These are phyloP conservation scores for Trametes villosa DNA, from an alignment of 768 basidiomycete species.

Conservation along the genomic window DNA sequence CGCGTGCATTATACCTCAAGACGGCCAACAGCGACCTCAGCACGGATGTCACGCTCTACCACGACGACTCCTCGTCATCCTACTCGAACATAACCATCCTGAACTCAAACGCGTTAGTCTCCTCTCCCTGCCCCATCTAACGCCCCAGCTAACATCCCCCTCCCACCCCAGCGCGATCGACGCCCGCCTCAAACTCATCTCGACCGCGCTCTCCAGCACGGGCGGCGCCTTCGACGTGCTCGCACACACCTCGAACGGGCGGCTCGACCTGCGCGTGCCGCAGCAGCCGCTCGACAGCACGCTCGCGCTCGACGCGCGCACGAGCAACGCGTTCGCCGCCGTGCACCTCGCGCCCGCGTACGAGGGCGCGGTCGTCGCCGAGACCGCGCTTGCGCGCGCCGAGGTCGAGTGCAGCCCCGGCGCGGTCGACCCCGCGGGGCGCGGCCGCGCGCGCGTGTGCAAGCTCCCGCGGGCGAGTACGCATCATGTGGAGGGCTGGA, in stretches of 20 bases:
- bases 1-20: constrained; percentile 39
- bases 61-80: constrained; percentile 30
- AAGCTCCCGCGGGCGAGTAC: not conserved
- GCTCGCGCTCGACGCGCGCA: constrained; percentile 36
- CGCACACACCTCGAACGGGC: constrained; percentile 40
- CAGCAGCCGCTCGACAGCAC: constrained; percentile 39
- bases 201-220: constrained; percentile 3
- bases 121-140: not conserved
- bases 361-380: constrained; percentile 42
- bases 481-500: not conserved
- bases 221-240: constrained; percentile 40
- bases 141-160: not conserved
- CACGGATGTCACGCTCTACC: constrained; percentile 42
- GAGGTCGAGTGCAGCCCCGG: constrained; percentile 7
- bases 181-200: constrained; percentile 25
- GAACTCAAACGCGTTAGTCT: constrained; percentile 50
- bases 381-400: constrained; percentile 19
- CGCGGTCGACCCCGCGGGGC: constrained; percentile 27
- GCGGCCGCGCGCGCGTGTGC: constrained; percentile 15
- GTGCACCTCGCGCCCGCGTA: constrained; percentile 41
- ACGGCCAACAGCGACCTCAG: constrained; percentile 48
- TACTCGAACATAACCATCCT: constrained; percentile 36
- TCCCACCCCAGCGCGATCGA: constrained; percentile 23
- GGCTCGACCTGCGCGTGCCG: constrained; percentile 36
- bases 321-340: constrained; percentile 40